A percentile compares a stretch with the other conserved stretches of the same genome.
Conservation (phyloP, 2,329 filamentous ascomycete genomes). For the Leptosphaerulina australis region DNA sequence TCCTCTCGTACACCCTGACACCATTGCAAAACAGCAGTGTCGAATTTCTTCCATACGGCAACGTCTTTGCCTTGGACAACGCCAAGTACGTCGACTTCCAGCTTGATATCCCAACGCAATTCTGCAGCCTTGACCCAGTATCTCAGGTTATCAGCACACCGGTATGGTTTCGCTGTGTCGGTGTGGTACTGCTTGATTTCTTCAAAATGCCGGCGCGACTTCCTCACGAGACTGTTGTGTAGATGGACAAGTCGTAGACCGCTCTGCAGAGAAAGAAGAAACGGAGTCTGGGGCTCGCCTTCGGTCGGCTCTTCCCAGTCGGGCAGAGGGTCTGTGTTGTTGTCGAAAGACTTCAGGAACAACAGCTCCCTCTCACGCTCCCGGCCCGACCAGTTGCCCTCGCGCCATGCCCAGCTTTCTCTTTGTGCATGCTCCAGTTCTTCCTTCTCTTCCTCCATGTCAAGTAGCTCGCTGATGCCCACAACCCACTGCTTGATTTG, state of each 20-base stretch:
- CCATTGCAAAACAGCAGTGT: constrained; percentile 83
- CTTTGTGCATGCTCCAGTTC: constrained; percentile 73
- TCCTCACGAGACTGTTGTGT: constrained; percentile 86
- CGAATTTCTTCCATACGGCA: constrained; percentile 79
- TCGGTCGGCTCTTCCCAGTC: constrained; percentile 67
- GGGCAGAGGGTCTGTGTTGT: constrained; percentile 65
- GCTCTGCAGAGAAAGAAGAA: constrained; percentile 75
- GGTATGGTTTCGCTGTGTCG: constrained; percentile 94
- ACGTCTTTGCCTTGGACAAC: constrained; percentile 76
- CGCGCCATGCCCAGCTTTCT: constrained; percentile 79
- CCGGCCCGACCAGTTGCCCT: constrained; percentile 72
- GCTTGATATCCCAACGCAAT: constrained; percentile 85
- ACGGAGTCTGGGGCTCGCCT: constrained; percentile 68
- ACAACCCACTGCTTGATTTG: constrained; percentile 80
- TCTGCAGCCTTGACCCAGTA: constrained; percentile 98
- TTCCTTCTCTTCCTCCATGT: constrained; percentile 77
- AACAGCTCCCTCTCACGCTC: constrained; percentile 80
- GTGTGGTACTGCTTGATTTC: constrained; percentile 87
- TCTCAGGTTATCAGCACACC: constrained; percentile 88
- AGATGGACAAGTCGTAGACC: constrained; percentile 82
- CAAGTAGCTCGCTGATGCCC: constrained; percentile 76
- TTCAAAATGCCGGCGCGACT: constrained; percentile 85
- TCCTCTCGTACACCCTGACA: constrained; percentile 81
- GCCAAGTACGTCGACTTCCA: constrained; percentile 84
- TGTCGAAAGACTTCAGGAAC: constrained; percentile 79